phyloP scores from a whole-genome alignment of 225 moss, liverwort and hornwort species.

The Pseudisothecium myosuroides region DNA sequence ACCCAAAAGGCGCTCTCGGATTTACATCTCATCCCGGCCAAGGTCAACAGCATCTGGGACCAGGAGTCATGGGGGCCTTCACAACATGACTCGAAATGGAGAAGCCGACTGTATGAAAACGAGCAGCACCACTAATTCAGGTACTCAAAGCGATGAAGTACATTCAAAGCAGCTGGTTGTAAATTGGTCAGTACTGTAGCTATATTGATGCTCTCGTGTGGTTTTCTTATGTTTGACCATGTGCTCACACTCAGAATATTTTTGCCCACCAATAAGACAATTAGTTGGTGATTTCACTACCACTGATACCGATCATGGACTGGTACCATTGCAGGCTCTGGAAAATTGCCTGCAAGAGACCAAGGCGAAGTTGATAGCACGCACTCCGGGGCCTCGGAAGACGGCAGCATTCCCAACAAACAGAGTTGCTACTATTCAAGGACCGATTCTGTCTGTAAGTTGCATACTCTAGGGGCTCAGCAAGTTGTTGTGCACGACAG shows the following conservation, averaged over 20 bases:
- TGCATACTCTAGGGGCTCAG: constrained; percentile 4
- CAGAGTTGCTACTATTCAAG: constrained; percentile 10
- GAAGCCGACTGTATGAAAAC: constrained; percentile 6
- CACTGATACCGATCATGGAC: not conserved
- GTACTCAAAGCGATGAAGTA: not conserved
- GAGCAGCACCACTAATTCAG: not conserved
- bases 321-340: not conserved
- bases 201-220: no score
- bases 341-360: not conserved
- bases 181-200: not conserved
- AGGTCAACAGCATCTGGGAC: not conserved
- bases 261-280: no score
- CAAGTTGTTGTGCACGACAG: not conserved
- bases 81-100: not conserved
- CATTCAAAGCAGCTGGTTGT: not conserved
- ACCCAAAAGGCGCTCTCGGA: constrained; percentile 14
- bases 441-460: constrained; percentile 3
- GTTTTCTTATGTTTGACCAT: not conserved
- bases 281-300: not conserved
- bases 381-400: constrained; percentile 17
- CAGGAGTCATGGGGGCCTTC: not conserved
- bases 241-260: not conserved
- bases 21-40: constrained; percentile 21
- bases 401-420: constrained; percentile 3
- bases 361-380: constrained; percentile 6